Evolutionary conservation across 2,329 filamentous ascomycete species (phyloP), one percentile per base, ranked within the genome.

Genomic region (Colletotrichum orchidophilum): DNA sequence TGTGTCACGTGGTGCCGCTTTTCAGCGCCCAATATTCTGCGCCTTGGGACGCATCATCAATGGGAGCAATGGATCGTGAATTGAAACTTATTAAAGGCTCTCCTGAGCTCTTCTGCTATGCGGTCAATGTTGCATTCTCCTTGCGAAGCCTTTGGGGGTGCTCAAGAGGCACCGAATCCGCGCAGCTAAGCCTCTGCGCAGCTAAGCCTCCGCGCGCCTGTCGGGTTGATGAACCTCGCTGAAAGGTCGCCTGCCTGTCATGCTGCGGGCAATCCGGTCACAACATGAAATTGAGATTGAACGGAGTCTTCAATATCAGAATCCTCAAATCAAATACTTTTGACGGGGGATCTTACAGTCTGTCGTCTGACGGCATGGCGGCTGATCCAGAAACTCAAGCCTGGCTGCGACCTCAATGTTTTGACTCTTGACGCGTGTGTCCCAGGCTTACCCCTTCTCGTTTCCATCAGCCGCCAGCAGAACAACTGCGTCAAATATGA

Each of bases 1-100:
- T 15, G 13, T n/a, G 42, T 61, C 58, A 61, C 58, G 58, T 61
- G 58, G 58, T 50, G 58, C 42, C 12, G n/a, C 39, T 12, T 21
- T 50, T n/a, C 11, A 4, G 31, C 11, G n/a, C 27, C 15, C 42
- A 24, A 26, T 26, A 50, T 27, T 31, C 27, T 15, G 5, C 18
- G 7, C 9, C 39, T 15, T 21, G 31, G 18, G 18, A 11, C 3
- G 18, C 42, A 13, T 50, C 8, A 6, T 31, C n/a, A 27, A 33
- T 15, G 21, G 26, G 3, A 50, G 21, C 7, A 1, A 33, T 13
- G 21, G 24, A n/a, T 7, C 3, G 5, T 13, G 26, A 24, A 24
- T 11, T 8, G 7, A 5, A 35, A 24, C 2, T 7, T 18, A 5
- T 21, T 0, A 4, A 6, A 33, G 6, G 26, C n/a, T 3, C 7